Evolutionary conservation across 352 stramenopile genomes (phyloP), one percentile per base, ranked within the genome.

Genomic region (Pythium aphanidermatum): DNA sequence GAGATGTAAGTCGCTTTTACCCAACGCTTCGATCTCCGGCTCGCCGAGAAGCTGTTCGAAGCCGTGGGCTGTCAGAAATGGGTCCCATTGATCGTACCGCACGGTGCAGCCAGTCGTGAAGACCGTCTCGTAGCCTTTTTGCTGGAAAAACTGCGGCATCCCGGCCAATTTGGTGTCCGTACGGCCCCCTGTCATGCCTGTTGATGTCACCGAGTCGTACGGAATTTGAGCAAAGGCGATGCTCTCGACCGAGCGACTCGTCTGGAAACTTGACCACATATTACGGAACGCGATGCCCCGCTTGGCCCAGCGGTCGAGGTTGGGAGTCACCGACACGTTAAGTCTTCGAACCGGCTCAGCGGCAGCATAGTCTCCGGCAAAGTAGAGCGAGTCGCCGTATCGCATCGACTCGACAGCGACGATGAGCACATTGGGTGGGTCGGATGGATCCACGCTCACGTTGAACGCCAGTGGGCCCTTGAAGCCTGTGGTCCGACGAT

Each of bases 161-260:
- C 65, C 73, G 1, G 50, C 45, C 3, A 82, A 36, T n/a, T 70
- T 34, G 0, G 68, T 55, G 11, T 65, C 31, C 8, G 48, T 20
- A n/a, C 54, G 61, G 11, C 65, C 68, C 4, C 47, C 43, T 4
- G 65, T 65, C 33, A 64, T 76, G 4, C 67, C 73, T 0, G 65
- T 68, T 24, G 73, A 42, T 0, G 51, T 31, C 9, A 70, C 46
- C 26, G 50, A 70, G 29, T 82, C 68, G 37, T 70, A 78, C 13
- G 66, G 64, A 5, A 85, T 33, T 32, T 85, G 70, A 0, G 46
- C 63, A 31, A 70, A 85, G 10, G 78, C 25, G 27, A 80, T 64
- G 40, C 67, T 79, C 43, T 82, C 70, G 1, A 85, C 19, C 1
- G 73, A 82, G 1, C 73, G 67, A 61, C 68, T 85, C 11, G 73